Percentiles rank a stretch among this genome's conserved stretches.
phyloP scores from a whole-genome alignment of 2,329 filamentous ascomycete genomes.

The Cladosporium phlei region DNA sequence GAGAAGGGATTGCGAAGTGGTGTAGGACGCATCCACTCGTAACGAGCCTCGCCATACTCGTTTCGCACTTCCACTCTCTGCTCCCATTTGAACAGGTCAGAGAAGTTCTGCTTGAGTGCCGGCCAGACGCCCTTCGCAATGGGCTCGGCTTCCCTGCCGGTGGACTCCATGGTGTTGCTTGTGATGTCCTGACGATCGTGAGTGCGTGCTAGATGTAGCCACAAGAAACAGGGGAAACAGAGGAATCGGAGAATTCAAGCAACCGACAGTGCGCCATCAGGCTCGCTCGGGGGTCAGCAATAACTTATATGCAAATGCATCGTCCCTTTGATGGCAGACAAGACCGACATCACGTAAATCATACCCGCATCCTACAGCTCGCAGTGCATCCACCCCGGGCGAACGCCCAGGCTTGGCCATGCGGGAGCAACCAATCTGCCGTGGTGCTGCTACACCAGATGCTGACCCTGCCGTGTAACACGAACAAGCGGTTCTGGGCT shows the following conservation, averaged over 20 bases:
- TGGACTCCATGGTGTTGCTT: conserved; percentile 23
- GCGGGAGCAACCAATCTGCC: not conserved
- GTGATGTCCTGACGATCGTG: not conserved
- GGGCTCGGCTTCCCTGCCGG: conserved; percentile 55
- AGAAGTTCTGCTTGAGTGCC: conserved; percentile 59
- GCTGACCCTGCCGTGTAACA: not conserved
- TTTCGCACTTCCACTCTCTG: conserved; percentile 65
- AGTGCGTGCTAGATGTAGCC: not conserved
- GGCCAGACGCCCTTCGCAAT: conserved; percentile 61
- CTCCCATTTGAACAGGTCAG: conserved; percentile 68
- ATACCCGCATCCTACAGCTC: not conserved
- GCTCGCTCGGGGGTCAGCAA: not conserved
- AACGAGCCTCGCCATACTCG: conserved; percentile 58
- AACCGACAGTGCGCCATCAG: too few species aligned
- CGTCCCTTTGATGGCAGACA: not conserved
- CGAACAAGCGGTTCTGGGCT: not conserved
- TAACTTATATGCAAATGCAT: not conserved
- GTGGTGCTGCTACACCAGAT: conserved; percentile 6
- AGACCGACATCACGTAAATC: not conserved
- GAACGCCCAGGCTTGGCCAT: conserved; percentile 1
- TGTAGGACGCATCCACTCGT: conserved; percentile 64
- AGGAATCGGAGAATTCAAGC: too few species aligned
- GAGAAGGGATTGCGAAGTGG: conserved; percentile 66
- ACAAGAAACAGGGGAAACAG: not conserved
- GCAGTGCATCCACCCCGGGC: not conserved